phyloP scores from a whole-genome alignment of 805 yeast genomes.

The Hermanozyma aechmeae region DNA sequence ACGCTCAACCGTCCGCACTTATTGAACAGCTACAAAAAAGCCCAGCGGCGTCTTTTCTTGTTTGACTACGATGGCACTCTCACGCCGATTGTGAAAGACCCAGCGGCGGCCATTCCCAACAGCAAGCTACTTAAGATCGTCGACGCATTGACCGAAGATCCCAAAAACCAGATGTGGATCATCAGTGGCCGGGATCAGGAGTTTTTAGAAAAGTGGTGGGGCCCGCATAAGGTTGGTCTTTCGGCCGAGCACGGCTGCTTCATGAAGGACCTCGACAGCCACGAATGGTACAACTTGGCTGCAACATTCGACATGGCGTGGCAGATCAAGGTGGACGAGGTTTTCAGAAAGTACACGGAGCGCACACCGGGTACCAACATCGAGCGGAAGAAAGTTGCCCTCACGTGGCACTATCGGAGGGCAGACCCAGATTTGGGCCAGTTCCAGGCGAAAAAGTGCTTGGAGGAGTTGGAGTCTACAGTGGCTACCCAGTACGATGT shows the following conservation, averaged over 20 bases:
- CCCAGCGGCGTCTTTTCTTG: slow-evolving; percentile 67
- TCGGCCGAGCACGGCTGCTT: slow-evolving; percentile 98
- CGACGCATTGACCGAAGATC: slow-evolving; percentile 57
- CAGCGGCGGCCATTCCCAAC: slow-evolving; percentile 97
- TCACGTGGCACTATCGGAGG: slow-evolving; percentile 96
- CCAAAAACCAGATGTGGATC: slow-evolving; percentile 84
- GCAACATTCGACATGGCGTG: slow-evolving; percentile 85
- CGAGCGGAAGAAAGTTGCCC: slow-evolving; percentile 85
- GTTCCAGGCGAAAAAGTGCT: slow-evolving; percentile 71
- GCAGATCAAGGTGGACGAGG: slow-evolving; percentile 74
- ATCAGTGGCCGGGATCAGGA: slow-evolving; percentile 92
- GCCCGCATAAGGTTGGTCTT: slow-evolving; percentile 62
- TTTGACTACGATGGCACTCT: slow-evolving; percentile 98
- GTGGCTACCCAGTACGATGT: slow-evolving; percentile 65
- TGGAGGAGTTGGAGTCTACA: slow-evolving; percentile 49
- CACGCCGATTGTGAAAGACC: slow-evolving; percentile 93
- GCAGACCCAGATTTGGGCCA: slow-evolving; percentile 91
- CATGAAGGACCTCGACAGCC: slow-evolving; percentile 59
- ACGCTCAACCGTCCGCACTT: slow-evolving; percentile 67
- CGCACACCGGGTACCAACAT: slow-evolving; percentile 85
- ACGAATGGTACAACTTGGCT: slow-evolving; percentile 77
- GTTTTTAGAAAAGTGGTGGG: slow-evolving; percentile 84
- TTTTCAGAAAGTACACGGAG: slow-evolving; percentile 68
- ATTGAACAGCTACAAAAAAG: slow-evolving; percentile 45
- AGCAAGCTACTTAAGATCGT: slow-evolving; percentile 55